phyloP scores from a whole-genome alignment of 2,329 filamentous ascomycete genomes.

The Trichoderma sp. region DNA sequence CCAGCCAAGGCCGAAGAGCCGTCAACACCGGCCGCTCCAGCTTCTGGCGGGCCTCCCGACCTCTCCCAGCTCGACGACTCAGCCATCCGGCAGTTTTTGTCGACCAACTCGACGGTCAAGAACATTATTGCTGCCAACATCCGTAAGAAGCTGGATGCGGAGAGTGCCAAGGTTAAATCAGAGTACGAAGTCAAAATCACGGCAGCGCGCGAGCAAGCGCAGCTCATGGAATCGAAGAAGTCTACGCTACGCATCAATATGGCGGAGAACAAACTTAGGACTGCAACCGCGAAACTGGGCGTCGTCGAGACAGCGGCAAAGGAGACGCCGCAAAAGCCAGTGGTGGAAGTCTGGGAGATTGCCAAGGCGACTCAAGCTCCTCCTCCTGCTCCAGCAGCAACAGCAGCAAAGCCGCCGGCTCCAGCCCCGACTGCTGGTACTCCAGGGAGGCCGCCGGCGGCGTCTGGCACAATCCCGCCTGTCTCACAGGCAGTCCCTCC shows the following conservation, averaged over 20 bases:
- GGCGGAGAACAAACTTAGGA: constrained; percentile 68
- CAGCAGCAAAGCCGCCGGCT: constrained; percentile 24
- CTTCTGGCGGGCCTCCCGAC: constrained; percentile 44
- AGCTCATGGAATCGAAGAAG: constrained; percentile 75
- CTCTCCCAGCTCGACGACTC: constrained; percentile 56
- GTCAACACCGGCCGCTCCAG: constrained; percentile 41
- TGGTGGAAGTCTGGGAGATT: constrained; percentile 83
- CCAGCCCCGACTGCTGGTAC: constrained; percentile 31
- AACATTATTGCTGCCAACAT: constrained; percentile 63
- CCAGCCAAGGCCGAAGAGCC: constrained; percentile 45
- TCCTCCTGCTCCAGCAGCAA: constrained; percentile 33
- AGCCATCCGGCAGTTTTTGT: constrained; percentile 59
- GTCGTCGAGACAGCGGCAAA: constrained; percentile 79
- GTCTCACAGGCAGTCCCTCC: constrained; percentile 9
- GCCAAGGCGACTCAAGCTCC: constrained; percentile 59
- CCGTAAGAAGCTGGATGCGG: constrained; percentile 68
- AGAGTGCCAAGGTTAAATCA: constrained; percentile 62
- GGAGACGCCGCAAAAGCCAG: constrained; percentile 82
- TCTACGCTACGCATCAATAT: constrained; percentile 75
- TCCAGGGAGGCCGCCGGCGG: constrained; percentile 34
- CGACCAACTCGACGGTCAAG: constrained; percentile 59
- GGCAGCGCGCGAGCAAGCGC: constrained; percentile 63
- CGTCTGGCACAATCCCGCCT: constrained; percentile 29
- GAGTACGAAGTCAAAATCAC: constrained; percentile 58
- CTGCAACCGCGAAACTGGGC: constrained; percentile 69